Percentiles rank a stretch among this genome's conserved stretches.
Conservation (phyloP, 1,284 basidiomycete genomes). For the Pseudozyma sp. region DNA sequence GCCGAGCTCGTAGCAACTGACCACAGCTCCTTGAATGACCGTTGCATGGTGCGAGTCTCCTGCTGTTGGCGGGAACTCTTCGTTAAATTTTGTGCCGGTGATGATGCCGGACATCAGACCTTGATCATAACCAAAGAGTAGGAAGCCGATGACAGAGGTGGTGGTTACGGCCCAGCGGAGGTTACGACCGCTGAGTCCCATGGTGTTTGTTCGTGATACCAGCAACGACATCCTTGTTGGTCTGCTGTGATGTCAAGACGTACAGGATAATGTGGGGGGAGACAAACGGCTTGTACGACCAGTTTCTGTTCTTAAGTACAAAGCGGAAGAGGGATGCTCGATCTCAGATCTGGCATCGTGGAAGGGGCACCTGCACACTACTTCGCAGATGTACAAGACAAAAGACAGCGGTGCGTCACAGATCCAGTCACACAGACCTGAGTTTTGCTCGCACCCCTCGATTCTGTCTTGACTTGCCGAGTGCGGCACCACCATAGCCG, state of each 20-base stretch:
- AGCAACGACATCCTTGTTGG: neutral
- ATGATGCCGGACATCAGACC: slow-evolving; percentile 77
- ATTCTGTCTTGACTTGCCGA: too few relatives aligned
- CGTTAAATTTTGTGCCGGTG: slow-evolving; percentile 86
- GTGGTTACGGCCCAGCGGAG: slow-evolving; percentile 16
- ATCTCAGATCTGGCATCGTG: too few relatives aligned
- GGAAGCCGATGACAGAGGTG: slow-evolving; percentile 74
- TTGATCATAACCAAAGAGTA: slow-evolving; percentile 75
- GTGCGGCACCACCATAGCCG: too few relatives aligned
- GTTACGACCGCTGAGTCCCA: slow-evolving; percentile 21
- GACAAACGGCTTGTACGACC: too few relatives aligned
- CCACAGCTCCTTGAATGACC: slow-evolving; percentile 41
- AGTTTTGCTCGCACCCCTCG: too few relatives aligned
- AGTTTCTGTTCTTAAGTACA: too few relatives aligned
- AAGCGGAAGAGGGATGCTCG: too few relatives aligned
- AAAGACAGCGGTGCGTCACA: too few relatives aligned
- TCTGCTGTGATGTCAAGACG: neutral
- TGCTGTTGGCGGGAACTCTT: slow-evolving; percentile 16
- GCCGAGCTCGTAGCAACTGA: slow-evolving; percentile 37
- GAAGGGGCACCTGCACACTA: too few relatives aligned
- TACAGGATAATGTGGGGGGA: neutral
- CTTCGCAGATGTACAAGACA: too few relatives aligned
- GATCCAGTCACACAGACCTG: too few relatives aligned
- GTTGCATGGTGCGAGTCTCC: slow-evolving; percentile 13
- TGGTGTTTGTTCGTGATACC: neutral